Percentiles rank a stretch among this genome's conserved stretches.
These are phyloP conservation scores for Beauveria rudraprayagi DNA, from an alignment of 2,329 filamentous ascomycete genomes.

Conservation along the genomic window DNA sequence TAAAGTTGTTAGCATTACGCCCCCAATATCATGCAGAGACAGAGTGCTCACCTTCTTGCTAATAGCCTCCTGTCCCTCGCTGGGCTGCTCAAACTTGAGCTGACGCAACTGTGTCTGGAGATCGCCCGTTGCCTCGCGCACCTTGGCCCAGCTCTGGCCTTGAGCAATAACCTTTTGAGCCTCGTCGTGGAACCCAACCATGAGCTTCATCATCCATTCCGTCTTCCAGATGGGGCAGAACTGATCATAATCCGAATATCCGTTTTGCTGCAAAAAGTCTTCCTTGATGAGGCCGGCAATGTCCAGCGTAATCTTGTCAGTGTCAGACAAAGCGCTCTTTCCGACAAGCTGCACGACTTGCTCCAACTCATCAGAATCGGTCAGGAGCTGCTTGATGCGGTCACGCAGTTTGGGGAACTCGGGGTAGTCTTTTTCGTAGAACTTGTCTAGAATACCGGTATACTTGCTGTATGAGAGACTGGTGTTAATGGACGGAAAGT, in stretches of 20 bases:
- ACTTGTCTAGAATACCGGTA: slow-evolving; percentile 78
- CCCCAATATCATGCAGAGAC: neutral
- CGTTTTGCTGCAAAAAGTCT: slow-evolving; percentile 98
- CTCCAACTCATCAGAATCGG: slow-evolving; percentile 93
- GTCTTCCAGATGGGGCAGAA: slow-evolving; percentile 99
- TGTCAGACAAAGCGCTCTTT: slow-evolving; percentile 91
- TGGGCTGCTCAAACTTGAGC: slow-evolving; percentile 95
- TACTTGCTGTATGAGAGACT: slow-evolving; percentile 95
- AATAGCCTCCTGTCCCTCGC: slow-evolving; percentile 72
- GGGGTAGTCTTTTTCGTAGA: slow-evolving; percentile 86
- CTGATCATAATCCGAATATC: slow-evolving; percentile 97
- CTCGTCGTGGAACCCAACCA: slow-evolving; percentile 97
- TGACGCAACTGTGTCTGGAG: slow-evolving; percentile 77
- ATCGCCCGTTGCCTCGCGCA: slow-evolving; percentile 81
- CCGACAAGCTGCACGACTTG: slow-evolving; percentile 98
- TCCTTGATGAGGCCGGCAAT: slow-evolving; percentile 90
- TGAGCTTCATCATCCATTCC: slow-evolving; percentile 99
- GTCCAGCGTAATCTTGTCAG: slow-evolving; percentile 97
- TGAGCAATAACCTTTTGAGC: slow-evolving; percentile 89
- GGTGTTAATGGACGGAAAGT: slow-evolving; percentile 98
- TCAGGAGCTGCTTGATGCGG: slow-evolving; percentile 86
- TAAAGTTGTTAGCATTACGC: slow-evolving; percentile 29
- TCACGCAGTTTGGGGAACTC: slow-evolving; percentile 92
- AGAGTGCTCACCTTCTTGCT: slow-evolving; percentile 64
- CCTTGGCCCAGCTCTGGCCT: slow-evolving; percentile 86